A percentile compares a stretch with the other conserved stretches of the same genome.
Conservation (phyloP, 805 yeast genomes). For the Nakazawaea ishiwadae region DNA sequence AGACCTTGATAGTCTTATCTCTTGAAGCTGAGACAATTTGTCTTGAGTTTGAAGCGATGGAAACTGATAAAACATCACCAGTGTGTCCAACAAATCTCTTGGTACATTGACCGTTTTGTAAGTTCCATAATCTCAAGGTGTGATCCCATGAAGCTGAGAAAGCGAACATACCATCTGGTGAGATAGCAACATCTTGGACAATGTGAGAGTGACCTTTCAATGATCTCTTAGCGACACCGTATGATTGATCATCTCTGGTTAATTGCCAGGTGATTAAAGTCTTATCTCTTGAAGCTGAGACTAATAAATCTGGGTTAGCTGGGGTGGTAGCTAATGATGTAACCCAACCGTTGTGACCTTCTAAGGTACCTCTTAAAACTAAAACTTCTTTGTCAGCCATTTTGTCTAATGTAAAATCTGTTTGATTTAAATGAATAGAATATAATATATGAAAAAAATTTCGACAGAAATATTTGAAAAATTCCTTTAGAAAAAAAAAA, state of each 20-base stretch:
- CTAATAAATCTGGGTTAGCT: slow-evolving; percentile 95
- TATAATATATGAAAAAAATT: neutral
- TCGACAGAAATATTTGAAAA: slow-evolving; percentile 11
- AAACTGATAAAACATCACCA: slow-evolving; percentile 95
- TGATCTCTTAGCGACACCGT: slow-evolving; percentile 97
- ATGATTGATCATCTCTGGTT: slow-evolving; percentile 91
- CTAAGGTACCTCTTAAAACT: slow-evolving; percentile 99
- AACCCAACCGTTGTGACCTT: slow-evolving; percentile 95
- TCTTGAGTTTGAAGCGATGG: slow-evolving; percentile 94
- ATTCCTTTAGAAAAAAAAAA: neutral
- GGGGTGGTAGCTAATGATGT: slow-evolving; percentile 97
- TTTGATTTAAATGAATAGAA: slow-evolving; percentile 6
- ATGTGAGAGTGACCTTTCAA: slow-evolving; percentile 99
- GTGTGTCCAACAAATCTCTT: slow-evolving; percentile 97
- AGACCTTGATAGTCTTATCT: slow-evolving; percentile 97
- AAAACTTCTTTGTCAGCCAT: slow-evolving; percentile 93
- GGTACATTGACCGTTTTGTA: slow-evolving; percentile 88
- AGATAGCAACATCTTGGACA: slow-evolving; percentile 95
- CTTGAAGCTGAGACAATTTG: slow-evolving; percentile 98
- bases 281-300: slow-evolving; percentile 99
- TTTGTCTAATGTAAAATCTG: slow-evolving; percentile 14
- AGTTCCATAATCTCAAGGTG: slow-evolving; percentile 98
- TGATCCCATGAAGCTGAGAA: slow-evolving; percentile 99
- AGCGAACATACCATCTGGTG: slow-evolving; percentile 97
- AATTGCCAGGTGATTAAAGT: slow-evolving; percentile 97